Conservation (phyloP, 164 flowering plant species). For the Platanus orientalis region DNA sequence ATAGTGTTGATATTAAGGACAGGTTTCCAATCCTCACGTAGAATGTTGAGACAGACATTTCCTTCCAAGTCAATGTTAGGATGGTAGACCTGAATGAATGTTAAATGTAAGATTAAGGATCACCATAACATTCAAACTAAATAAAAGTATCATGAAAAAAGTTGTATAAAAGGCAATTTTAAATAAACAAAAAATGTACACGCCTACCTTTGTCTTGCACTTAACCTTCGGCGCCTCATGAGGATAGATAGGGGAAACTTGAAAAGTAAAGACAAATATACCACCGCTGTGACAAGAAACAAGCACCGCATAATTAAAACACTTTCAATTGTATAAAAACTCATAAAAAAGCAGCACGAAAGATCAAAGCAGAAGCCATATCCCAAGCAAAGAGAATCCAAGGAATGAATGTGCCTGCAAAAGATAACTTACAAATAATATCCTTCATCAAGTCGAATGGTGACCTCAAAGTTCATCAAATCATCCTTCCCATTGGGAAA, state of each 20-base stretch:
- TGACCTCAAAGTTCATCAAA: slow-evolving; percentile 67
- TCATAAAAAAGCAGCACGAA: too few relatives aligned
- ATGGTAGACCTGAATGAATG: slow-evolving; percentile 58
- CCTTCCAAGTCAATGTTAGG: slow-evolving; percentile 85
- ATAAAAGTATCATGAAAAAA: not conserved
- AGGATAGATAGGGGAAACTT: slow-evolving; percentile 63
- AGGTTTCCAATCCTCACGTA: slow-evolving; percentile 86
- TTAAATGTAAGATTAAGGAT: slow-evolving; percentile 3
- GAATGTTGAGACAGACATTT: slow-evolving; percentile 76
- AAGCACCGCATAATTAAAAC: not conserved
- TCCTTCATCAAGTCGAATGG: slow-evolving; percentile 69
- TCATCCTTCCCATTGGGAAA: slow-evolving; percentile 75
- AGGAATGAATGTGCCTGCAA: not conserved
- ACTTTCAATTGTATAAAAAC: not conserved
- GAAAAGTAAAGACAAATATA: slow-evolving; percentile 54
- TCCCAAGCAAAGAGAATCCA: not conserved
- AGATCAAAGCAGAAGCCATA: not conserved
- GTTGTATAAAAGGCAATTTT: not conserved
- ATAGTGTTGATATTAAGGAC: slow-evolving; percentile 70
- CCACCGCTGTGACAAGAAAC: slow-evolving; percentile 45
- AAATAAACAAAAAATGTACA: not conserved
- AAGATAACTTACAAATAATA: slow-evolving; percentile 49
- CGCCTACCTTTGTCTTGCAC: slow-evolving; percentile 70
- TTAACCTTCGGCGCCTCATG: slow-evolving; percentile 82
- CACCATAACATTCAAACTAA: not conserved